These are phyloP conservation scores for Gossypium australe DNA, from an alignment of 345 rosid species.

Conservation along the genomic window DNA sequence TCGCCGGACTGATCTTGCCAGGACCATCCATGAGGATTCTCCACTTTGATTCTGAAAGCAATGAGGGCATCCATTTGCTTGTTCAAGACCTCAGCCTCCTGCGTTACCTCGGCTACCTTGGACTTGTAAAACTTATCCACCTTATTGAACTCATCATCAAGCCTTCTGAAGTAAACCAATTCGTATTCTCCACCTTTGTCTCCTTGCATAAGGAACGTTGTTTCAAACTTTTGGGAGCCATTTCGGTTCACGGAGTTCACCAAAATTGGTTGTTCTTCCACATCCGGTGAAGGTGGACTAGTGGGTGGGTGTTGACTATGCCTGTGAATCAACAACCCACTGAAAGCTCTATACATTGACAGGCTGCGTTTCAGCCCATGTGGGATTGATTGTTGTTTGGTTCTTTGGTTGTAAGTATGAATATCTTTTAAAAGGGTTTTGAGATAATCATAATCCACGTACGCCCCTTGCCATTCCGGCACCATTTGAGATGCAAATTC, in stretches of 20 bases:
- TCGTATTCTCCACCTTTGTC: constrained; percentile 67
- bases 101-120: constrained; percentile 47
- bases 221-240: constrained; percentile 32
- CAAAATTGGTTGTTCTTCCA: constrained; percentile 38
- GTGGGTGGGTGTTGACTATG: constrained; percentile 17
- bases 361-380: constrained; percentile 5
- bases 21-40: constrained; percentile 47
- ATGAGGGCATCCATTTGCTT: constrained; percentile 73
- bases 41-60: constrained; percentile 66
- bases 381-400: constrained; percentile 15
- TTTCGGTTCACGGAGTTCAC: constrained; percentile 27
- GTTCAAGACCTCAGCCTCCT: constrained; percentile 47
- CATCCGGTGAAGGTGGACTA: constrained; percentile 10
- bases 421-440: constrained; percentile 53
- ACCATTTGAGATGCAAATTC: constrained; percentile 64
- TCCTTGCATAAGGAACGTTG: constrained; percentile 42
- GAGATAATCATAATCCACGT: constrained; percentile 52
- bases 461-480: constrained; percentile 72
- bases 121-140: constrained; percentile 49
- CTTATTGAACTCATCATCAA: constrained; percentile 13
- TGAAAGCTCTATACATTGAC: constrained; percentile 52
- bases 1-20: constrained; percentile 32
- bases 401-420: constrained; percentile 29
- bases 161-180: constrained; percentile 17
- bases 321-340: constrained; percentile 38